A percentile compares a stretch with the other conserved stretches of the same genome.
Evolutionary conservation across 306 rosid species (phyloP).

Genomic region (Cucurbita moschata): DNA sequence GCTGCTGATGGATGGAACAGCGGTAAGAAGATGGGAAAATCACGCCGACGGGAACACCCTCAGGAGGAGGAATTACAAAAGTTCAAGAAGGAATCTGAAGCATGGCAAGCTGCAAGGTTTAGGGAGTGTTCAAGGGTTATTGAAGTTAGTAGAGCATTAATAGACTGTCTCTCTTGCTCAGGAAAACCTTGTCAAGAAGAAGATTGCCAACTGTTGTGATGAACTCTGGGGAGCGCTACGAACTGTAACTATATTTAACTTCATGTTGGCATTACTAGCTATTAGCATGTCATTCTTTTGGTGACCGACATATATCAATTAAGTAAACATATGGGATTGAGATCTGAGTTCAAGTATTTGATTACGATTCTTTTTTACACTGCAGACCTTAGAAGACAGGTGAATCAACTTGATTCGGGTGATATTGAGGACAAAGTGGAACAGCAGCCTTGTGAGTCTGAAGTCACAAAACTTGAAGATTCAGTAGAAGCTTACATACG

Average conservation of each 20-base stretch:
- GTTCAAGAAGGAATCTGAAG: conserved; percentile 92
- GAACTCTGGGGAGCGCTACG: conserved; percentile 49
- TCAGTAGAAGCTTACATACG: conserved; percentile 74
- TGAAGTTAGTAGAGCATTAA: conserved; percentile 33
- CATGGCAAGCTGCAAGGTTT: conserved; percentile 76
- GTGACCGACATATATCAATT: background rate
- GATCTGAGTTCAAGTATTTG: conserved; percentile 2
- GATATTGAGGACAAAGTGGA: conserved; percentile 28
- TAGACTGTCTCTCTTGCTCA: conserved; percentile 26
- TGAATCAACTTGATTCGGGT: conserved; percentile 63
- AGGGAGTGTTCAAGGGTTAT: conserved; percentile 61
- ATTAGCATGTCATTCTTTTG: background rate
- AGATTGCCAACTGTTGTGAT: conserved; percentile 55
- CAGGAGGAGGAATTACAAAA: conserved; percentile 89
- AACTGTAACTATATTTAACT: background rate
- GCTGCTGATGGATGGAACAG: conserved; percentile 42
- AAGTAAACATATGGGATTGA: background rate
- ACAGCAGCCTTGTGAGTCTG: conserved; percentile 30
- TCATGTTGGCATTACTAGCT: background rate
- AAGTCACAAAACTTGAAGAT: conserved; percentile 38
- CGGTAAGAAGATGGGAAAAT: conserved; percentile 29
- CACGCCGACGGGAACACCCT: conserved; percentile 73
- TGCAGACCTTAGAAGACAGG: conserved; percentile 72
- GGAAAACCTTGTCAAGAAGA: conserved; percentile 40
- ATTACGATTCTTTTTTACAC: conserved; percentile 9